These are phyloP conservation scores for Fusarium sp. DNA, from an alignment of 2,329 filamentous ascomycete genomes.

Conservation along the genomic window DNA sequence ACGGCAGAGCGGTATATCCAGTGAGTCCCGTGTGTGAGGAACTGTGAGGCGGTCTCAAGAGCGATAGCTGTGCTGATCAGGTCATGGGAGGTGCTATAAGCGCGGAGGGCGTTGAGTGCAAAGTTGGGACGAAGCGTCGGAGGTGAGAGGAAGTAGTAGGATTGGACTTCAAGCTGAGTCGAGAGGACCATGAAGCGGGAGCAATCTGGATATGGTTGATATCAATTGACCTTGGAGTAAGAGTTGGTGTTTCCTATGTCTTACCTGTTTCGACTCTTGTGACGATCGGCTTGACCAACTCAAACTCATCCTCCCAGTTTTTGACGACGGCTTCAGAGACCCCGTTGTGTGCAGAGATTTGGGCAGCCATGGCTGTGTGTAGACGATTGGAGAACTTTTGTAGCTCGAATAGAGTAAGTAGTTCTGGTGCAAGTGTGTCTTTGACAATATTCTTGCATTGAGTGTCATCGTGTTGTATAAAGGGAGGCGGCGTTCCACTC, in stretches of 20 bases:
- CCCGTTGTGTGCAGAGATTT: constrained; percentile 59
- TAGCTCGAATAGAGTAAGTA: constrained; percentile 59
- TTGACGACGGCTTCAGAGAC: constrained; percentile 61
- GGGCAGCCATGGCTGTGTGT: constrained; percentile 60
- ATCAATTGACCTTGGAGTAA: background rate
- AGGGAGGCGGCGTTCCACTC: constrained; percentile 61
- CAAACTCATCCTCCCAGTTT: constrained; percentile 65
- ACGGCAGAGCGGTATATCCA: constrained; percentile 62
- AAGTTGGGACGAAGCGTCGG: constrained; percentile 53
- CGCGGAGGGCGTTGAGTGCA: constrained; percentile 59
- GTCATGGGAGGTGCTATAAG: constrained; percentile 61
- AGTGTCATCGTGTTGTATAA: constrained; percentile 63
- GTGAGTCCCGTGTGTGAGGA: constrained; percentile 62
- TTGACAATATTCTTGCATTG: constrained; percentile 56
- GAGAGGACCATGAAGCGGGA: constrained; percentile 62
- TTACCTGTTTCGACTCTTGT: constrained; percentile 60
- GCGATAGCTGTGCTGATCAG: constrained; percentile 57
- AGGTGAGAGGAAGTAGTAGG: constrained; percentile 63
- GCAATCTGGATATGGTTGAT: constrained; percentile 50
- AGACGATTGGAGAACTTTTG: constrained; percentile 64
- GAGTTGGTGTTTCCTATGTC: background rate
- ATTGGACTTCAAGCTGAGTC: constrained; percentile 65
- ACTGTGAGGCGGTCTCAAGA: constrained; percentile 55
- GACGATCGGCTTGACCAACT: constrained; percentile 59
- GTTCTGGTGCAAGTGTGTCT: constrained; percentile 57